phyloP scores from a whole-genome alignment of 139 green algal genomes.

The Coelastrella sp. region DNA sequence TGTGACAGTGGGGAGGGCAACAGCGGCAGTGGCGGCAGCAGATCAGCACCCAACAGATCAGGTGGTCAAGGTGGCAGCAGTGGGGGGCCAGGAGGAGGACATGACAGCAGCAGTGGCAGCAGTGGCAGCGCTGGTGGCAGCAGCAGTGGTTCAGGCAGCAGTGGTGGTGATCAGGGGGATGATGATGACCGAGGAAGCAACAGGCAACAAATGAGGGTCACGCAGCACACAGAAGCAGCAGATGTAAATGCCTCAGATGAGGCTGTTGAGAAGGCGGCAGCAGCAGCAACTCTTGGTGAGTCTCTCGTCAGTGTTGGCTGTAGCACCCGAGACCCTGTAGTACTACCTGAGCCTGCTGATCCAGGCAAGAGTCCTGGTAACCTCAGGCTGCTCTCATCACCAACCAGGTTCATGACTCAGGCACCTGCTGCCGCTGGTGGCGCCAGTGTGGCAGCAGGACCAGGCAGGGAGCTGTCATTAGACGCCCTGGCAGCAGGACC shows the following conservation, averaged over 20 bases:
- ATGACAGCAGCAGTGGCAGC: constrained; percentile 3
- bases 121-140: neutral
- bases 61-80: neutral
- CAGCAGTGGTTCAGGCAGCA: constrained; percentile 13
- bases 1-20: neutral
- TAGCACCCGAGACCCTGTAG: constrained; percentile 27
- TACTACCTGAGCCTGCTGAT: neutral
- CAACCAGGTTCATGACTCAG: neutral
- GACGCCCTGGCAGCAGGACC: no score
- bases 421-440: neutral
- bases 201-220: neutral
- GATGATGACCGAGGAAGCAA: neutral
- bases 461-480: no score
- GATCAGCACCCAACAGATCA: neutral
- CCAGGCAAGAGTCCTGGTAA: neutral
- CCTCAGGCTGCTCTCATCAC: neutral
- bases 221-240: neutral
- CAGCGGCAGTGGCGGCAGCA: neutral
- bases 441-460: neutral
- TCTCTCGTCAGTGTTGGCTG: neutral
- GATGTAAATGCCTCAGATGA: neutral
- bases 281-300: constrained; percentile 18
- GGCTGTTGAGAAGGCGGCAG: neutral
- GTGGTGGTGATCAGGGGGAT: neutral
- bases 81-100: neutral